These are phyloP conservation scores for Hypoxylon sp. DNA, from an alignment of 2,329 filamentous ascomycete species.

Conservation along the genomic window DNA sequence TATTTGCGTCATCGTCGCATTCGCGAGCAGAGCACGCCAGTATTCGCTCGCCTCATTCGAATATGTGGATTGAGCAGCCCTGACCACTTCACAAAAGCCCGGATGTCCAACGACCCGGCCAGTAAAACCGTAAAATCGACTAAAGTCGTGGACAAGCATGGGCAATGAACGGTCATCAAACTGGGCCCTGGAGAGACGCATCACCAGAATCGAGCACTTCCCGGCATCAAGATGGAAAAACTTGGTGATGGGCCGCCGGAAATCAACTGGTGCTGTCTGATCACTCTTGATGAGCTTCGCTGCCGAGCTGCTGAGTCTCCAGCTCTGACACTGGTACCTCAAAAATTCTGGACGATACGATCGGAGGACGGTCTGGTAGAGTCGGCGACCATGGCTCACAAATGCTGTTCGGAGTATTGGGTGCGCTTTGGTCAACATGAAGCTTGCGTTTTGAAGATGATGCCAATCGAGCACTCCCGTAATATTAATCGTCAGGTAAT, in stretches of 20 bases:
- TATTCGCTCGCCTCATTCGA: constrained; percentile 57
- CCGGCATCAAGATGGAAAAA: constrained; percentile 64
- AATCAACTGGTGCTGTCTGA: constrained; percentile 56
- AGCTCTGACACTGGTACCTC: constrained; percentile 56
- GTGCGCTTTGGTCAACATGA: constrained; percentile 59
- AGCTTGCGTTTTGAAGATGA: constrained; percentile 62
- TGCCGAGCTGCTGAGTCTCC: constrained; percentile 55
- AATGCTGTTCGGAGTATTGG: constrained; percentile 68
- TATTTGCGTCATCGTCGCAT: constrained; percentile 61
- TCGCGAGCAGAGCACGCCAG: constrained; percentile 61
- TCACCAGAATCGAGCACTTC: constrained; percentile 60
- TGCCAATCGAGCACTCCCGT: constrained; percentile 57
- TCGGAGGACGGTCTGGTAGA: constrained; percentile 63
- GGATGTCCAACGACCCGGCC: constrained; percentile 54
- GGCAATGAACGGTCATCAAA: constrained; percentile 62
- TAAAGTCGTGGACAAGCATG: constrained; percentile 62
- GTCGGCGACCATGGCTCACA: constrained; percentile 58
- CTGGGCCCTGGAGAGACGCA: constrained; percentile 64
- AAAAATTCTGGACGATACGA: constrained; percentile 60
- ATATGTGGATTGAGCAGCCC: constrained; percentile 55
- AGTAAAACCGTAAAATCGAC: constrained; percentile 59
- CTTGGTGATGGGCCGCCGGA: constrained; percentile 60
- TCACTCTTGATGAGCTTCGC: constrained; percentile 60
- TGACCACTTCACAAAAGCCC: constrained; percentile 63
- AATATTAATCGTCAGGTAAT: constrained; percentile 63